A percentile compares a stretch with the other conserved stretches of the same genome.
phyloP scores from a whole-genome alignment of 2,329 filamentous ascomycete genomes.

The Calonectria hawksworthii region DNA sequence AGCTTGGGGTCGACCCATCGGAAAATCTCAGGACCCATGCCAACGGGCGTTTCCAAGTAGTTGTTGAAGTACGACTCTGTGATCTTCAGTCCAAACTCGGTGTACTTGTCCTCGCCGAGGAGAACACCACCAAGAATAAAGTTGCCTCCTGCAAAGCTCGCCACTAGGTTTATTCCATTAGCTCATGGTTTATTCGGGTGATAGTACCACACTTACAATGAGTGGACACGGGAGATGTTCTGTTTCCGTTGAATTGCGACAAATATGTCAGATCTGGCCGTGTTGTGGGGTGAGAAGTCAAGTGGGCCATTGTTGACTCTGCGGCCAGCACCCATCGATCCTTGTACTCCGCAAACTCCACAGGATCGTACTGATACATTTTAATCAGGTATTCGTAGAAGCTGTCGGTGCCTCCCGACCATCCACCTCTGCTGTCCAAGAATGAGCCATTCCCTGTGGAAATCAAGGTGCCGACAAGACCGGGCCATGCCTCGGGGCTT shows the following conservation, averaged over 20 bases:
- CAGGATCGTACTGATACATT: slow-evolving; percentile 1
- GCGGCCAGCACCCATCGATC: not conserved
- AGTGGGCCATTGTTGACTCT: not conserved
- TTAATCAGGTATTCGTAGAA: slow-evolving; percentile 8
- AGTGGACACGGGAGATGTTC: not conserved
- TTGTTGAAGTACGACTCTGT: not conserved
- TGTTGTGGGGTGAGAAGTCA: not conserved
- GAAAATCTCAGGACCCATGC: not conserved
- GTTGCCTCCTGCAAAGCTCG: not conserved
- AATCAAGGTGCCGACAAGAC: not conserved
- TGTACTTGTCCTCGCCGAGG: not conserved
- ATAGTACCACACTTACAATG: not conserved
- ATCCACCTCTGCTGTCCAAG: not conserved
- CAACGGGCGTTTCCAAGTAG: not conserved
- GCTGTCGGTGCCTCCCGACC: not conserved
- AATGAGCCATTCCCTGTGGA: not conserved
- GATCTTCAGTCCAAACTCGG: not conserved
- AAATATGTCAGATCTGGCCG: not conserved
- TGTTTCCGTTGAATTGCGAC: not conserved
- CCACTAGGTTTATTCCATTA: not conserved
- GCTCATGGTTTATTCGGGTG: too few relatives aligned
- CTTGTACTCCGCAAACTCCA: not conserved
- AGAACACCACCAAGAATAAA: not conserved
- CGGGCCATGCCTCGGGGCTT: not conserved
- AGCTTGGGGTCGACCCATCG: not conserved